Conservation (phyloP, 345 rosid genomes). For the Populus tremula region DNA sequence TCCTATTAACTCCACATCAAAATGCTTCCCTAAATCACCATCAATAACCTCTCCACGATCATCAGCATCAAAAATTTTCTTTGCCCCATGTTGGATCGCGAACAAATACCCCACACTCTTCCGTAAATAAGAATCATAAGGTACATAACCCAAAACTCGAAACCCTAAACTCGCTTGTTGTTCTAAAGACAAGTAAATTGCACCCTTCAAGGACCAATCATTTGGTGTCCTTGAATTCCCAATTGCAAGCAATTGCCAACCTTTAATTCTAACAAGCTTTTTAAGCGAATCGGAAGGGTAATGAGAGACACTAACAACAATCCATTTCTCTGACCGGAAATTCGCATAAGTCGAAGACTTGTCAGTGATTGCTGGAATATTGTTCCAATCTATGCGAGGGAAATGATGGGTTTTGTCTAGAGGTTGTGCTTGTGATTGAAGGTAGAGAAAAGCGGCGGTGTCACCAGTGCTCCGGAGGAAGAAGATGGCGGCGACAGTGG, state of each 20-base stretch:
- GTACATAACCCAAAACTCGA: conserved; percentile 69
- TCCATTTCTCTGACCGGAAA: conserved; percentile 84
- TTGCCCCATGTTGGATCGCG: conserved; percentile 95
- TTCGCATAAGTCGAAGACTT: conserved; percentile 58
- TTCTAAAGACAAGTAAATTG: conserved; percentile 76
- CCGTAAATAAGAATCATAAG: conserved; percentile 85
- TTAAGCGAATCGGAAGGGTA: conserved; percentile 70
- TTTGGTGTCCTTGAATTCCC: conserved; percentile 81
- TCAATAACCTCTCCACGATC: conserved; percentile 89
- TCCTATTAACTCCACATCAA: conserved; percentile 86
- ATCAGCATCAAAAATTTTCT: conserved; percentile 88
- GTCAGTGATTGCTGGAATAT: conserved; percentile 49
- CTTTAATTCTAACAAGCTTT: conserved; percentile 61
- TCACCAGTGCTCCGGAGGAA: conserved; percentile 66
- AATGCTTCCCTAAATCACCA: conserved; percentile 78
- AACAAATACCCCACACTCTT: conserved; percentile 89
- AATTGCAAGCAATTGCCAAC: conserved; percentile 91
- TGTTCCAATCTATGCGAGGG: conserved; percentile 79
- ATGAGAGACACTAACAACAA: conserved; percentile 72
- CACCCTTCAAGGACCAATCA: conserved; percentile 90
- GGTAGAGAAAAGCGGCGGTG: conserved; percentile 58
- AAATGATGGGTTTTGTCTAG: conserved; percentile 44
- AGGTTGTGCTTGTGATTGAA: conserved; percentile 59
- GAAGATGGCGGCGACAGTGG: conserved; percentile 60
- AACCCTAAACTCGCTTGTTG: conserved; percentile 79